Percentiles rank a stretch among this genome's conserved stretches.
phyloP scores from a whole-genome alignment of 176 grass and related monocot species.

The Oryza longistaminata region DNA sequence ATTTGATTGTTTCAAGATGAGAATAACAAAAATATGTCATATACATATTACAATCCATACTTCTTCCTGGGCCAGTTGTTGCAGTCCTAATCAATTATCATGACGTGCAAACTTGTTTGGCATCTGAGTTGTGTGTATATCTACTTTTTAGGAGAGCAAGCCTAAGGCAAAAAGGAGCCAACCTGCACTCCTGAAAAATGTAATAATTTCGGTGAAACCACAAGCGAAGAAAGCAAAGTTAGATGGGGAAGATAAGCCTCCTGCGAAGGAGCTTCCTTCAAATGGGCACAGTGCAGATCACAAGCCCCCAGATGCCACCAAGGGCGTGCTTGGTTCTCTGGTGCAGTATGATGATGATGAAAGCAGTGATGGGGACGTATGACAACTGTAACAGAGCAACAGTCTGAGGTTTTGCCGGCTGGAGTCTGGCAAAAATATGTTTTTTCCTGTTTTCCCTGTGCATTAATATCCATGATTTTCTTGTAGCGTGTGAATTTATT shows the following conservation, averaged over 20 bases:
- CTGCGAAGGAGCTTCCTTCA: conserved; percentile 13
- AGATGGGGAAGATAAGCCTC: conserved; percentile 26
- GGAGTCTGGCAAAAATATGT: not conserved
- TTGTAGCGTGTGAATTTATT: not conserved
- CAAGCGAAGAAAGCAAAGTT: conserved; percentile 85
- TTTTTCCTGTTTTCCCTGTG: not conserved
- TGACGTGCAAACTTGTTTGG: not conserved
- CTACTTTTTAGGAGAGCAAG: conserved; percentile 38
- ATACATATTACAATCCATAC: not conserved
- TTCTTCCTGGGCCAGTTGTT: not conserved
- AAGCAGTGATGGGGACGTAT: conserved; percentile 53
- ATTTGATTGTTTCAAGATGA: conserved; percentile 3
- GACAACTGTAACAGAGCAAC: not conserved
- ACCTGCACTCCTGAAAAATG: conserved; percentile 51
- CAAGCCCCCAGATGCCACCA: conserved; percentile 34
- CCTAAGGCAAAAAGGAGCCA: conserved; percentile 65
- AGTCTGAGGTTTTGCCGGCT: not conserved
- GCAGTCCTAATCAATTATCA: not conserved
- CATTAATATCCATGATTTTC: not conserved
- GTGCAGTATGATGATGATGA: conserved; percentile 65
- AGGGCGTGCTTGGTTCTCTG: conserved; percentile 41
- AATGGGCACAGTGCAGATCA: conserved; percentile 32
- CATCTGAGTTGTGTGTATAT: not conserved
- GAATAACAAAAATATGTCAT: not conserved
- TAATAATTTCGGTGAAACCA: conserved; percentile 85